Base-by-base conservation (phyloP, 345 rosid species). In the Arabidopsis suecica region DNA sequence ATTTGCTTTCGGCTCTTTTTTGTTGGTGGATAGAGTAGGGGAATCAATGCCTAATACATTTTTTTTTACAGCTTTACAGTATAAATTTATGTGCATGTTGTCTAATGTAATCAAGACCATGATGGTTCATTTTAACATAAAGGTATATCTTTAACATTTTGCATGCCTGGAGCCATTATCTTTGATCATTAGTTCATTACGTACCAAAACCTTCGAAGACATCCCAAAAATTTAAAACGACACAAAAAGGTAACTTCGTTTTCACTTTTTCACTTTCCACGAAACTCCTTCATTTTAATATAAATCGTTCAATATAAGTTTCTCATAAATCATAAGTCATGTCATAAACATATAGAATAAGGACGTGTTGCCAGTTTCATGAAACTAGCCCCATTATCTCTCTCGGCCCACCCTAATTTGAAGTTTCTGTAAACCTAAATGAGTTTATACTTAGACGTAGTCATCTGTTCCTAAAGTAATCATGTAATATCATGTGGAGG, bases 1-100 rank as follows among this genome's bases (percentile, higher is more conserved):
- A 41, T 34, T 61, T 75, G 56, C 79, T 75, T 75, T 75, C 62
- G 79, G 79, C 68, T 75, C 78, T 38, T 50, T 73, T 68, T 51
- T 38, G 53, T 50, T 60, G 62, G 36, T 51, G 25, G 22, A 36
- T 18, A 36, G 23, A 47, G 59, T 58, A 37, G 25, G 65, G 25
- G 65, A 74, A 74, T 57, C 23, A 36, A 22, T 56, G 65, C 11
- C 60, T 18, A 25, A 68, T 51, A 10, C 14, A 3, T 16, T 4
- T n/a, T 66, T 66, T 36, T 50, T 28, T 28, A 28, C 48, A 60
- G 65, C 49, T 61, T 61, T 61, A 23, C 49, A 2, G 5, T 18
- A 37, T 9, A 9, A 20, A 22, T 38, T 74, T 47, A 57, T 48
- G 72, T 57, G 33, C 65, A 16, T 74, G 72, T 65, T 32, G 23